These are phyloP conservation scores for Oryza rufipogon DNA, from an alignment of 176 grass and related monocot genomes.

Conservation along the genomic window DNA sequence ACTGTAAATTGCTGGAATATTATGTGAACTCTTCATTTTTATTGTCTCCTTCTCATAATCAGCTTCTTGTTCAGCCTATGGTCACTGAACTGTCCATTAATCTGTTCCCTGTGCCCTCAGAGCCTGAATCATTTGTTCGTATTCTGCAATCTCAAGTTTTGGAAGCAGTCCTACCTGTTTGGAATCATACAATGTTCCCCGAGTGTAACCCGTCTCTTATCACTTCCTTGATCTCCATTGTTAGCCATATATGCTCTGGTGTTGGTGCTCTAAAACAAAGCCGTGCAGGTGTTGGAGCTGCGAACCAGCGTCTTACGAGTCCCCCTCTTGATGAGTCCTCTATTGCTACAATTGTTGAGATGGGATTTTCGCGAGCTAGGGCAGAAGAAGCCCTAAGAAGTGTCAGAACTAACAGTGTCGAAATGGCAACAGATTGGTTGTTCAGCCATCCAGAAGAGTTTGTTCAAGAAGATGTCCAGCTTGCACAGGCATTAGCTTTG, in stretches of 20 bases:
- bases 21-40: conserved; percentile 69
- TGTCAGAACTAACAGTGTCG: conserved; percentile 76
- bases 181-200: conserved; percentile 75
- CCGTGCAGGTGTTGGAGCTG: conserved; percentile 29
- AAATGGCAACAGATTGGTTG: conserved; percentile 92
- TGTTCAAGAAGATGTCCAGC: conserved; percentile 86
- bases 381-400: conserved; percentile 81
- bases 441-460: conserved; percentile 83
- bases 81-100: conserved; percentile 73
- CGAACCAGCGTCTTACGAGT: conserved; percentile 46
- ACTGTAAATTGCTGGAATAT: conserved; percentile 72
- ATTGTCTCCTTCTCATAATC: conserved; percentile 67
- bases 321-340: conserved; percentile 67
- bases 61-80: conserved; percentile 78
- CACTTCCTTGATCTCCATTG: conserved; percentile 55
- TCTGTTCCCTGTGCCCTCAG: conserved; percentile 76
- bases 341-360: conserved; percentile 80
- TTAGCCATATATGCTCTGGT: conserved; percentile 74
- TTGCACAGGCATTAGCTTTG: conserved; percentile 82
- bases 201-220: conserved; percentile 53
- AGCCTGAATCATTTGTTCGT: conserved; percentile 68
- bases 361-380: conserved; percentile 77
- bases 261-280: conserved; percentile 61
- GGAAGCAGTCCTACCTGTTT: conserved; percentile 78
- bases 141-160: conserved; percentile 81